Evolutionary conservation across 345 rosid genomes (phyloP).

Genomic region (Populus alba): DNA sequence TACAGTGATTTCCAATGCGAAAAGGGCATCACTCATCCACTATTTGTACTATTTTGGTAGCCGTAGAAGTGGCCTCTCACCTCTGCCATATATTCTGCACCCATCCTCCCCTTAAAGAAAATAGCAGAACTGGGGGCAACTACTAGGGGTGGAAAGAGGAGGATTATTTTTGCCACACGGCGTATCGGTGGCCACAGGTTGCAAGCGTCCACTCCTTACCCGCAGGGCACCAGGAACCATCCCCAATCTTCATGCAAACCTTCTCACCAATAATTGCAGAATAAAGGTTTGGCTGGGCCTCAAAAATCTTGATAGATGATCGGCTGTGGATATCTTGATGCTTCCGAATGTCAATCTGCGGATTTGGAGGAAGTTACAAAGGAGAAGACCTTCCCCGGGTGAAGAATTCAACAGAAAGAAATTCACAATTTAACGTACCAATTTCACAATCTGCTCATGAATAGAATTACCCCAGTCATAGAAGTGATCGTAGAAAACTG

Average conservation of each 20-base stretch:
- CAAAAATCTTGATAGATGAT: conserved; percentile 53
- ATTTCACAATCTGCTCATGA: conserved; percentile 71
- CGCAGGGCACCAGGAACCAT: conserved; percentile 86
- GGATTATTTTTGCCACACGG: conserved; percentile 71
- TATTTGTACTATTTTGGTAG: background rate
- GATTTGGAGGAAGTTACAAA: background rate
- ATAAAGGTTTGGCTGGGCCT: conserved; percentile 67
- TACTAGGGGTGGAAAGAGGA: too few species aligned
- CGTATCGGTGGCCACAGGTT: conserved; percentile 67
- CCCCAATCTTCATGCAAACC: conserved; percentile 81
- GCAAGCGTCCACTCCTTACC: conserved; percentile 75
- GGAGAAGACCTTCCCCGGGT: background rate
- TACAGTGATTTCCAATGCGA: background rate
- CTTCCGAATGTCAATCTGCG: conserved; percentile 64
- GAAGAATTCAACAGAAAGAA: background rate
- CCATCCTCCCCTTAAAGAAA: background rate
- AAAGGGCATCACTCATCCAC: conserved; percentile 15
- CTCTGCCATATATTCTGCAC: background rate
- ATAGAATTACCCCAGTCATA: conserved; percentile 66
- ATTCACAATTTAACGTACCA: conserved; percentile 36
- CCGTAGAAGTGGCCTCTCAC: background rate
- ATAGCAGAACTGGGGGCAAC: background rate
- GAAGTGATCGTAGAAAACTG: conserved; percentile 83
- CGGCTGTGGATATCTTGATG: conserved; percentile 62
- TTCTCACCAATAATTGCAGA: conserved; percentile 76